Evolutionary conservation across 139 green algal genomes (phyloP).

Genomic region (Coccomyxa sp.): DNA sequence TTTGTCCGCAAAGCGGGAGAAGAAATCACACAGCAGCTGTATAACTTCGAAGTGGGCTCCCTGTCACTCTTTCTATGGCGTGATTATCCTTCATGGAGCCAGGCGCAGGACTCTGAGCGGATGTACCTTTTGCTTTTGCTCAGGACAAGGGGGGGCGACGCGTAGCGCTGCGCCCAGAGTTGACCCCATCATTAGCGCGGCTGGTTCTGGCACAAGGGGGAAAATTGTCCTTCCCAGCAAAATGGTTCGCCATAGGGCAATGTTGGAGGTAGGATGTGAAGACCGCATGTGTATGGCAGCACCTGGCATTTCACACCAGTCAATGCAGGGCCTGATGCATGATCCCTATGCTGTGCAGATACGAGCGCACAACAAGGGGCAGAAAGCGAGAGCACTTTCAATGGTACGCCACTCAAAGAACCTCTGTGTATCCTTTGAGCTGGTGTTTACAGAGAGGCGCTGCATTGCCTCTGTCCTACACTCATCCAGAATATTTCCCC

Average conservation of each 20-base stretch:
- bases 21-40: slow-evolving; percentile 97
- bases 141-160: slow-evolving; percentile 89
- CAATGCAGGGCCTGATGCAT: background rate
- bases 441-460: too few relatives aligned
- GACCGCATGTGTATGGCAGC: background rate
- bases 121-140: background rate
- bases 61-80: background rate
- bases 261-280: slow-evolving; percentile 92
- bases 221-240: slow-evolving; percentile 72
- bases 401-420: slow-evolving; percentile 32
- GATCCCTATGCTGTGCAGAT: background rate
- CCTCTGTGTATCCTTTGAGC: too few relatives aligned
- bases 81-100: background rate
- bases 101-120: background rate
- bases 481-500: too few relatives aligned
- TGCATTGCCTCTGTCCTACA: too few relatives aligned
- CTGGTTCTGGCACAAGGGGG: slow-evolving; percentile 58
- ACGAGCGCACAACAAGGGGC: slow-evolving; percentile 71
- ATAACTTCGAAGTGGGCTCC: slow-evolving; percentile 83
- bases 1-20: slow-evolving; percentile 96
- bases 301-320: background rate
- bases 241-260: slow-evolving; percentile 94
- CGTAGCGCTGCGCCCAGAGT: slow-evolving; percentile 89
- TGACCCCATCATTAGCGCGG: slow-evolving; percentile 89
- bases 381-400: slow-evolving; percentile 96